A percentile compares a stretch with the other conserved stretches of the same genome.
Evolutionary conservation across 352 stramenopile species (phyloP).

Genomic region (Hyaloperonospora brassicae): DNA sequence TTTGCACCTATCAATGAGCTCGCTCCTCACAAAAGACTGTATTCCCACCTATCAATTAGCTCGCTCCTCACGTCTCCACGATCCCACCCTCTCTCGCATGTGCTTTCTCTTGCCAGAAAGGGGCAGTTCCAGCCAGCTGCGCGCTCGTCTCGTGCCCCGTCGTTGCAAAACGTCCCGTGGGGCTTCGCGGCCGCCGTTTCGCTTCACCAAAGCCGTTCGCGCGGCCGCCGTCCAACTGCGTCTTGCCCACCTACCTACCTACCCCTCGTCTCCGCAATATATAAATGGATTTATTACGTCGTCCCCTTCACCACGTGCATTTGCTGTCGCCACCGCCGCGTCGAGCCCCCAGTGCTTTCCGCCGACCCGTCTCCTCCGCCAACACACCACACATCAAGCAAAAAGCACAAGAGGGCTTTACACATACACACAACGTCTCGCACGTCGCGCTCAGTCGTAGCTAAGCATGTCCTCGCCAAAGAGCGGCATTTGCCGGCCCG

Average conservation of each 20-base stretch:
- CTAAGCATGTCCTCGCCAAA: slow-evolving; percentile 50
- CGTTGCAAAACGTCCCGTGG: slow-evolving; percentile 4
- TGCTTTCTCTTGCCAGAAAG: background rate
- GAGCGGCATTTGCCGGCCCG: slow-evolving; percentile 39
- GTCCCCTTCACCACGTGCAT: slow-evolving; percentile 2
- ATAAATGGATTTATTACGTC: slow-evolving; percentile 25
- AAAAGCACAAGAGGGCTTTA: slow-evolving; percentile 4
- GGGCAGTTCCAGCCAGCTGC: background rate
- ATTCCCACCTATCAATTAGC: too few species aligned
- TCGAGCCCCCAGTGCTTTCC: background rate
- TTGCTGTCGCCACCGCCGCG: background rate
- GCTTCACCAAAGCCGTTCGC: slow-evolving; percentile 2
- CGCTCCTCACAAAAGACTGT: too few species aligned
- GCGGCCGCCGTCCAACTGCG: too few species aligned
- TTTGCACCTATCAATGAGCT: too few species aligned
- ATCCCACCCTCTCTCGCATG: too few species aligned
- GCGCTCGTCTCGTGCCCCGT: slow-evolving; percentile 6
- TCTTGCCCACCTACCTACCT: slow-evolving; percentile 7
- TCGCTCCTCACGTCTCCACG: too few species aligned
- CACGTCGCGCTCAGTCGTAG: slow-evolving; percentile 54
- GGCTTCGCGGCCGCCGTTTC: slow-evolving; percentile 7
- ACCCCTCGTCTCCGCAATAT: slow-evolving; percentile 14
- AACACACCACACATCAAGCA: background rate
- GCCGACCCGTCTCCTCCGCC: background rate
- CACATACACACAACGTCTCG: background rate